phyloP scores from a whole-genome alignment of 352 stramenopile species.

The Detonula confervacea region DNA sequence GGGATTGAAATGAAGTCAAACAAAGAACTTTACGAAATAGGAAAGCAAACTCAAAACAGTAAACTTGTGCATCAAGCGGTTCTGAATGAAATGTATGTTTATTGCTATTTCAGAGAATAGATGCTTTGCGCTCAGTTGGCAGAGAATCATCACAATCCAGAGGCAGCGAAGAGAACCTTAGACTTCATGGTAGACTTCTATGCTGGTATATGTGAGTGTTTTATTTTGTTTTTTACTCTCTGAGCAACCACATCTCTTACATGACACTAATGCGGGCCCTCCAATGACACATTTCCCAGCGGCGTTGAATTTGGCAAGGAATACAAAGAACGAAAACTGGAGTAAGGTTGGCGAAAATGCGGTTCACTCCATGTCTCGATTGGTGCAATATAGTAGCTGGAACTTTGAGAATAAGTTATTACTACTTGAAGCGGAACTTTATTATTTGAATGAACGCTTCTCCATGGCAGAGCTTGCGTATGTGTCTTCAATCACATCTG shows the following conservation, averaged over 20 bases:
- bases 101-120: slow-evolving; percentile 20
- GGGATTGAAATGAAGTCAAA: slow-evolving; percentile 14
- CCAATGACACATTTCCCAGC: background rate
- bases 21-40: slow-evolving; percentile 1
- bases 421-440: slow-evolving; percentile 19
- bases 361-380: slow-evolving; percentile 6
- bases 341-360: background rate
- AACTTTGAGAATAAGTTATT: slow-evolving; percentile 26
- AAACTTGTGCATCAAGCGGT: slow-evolving; percentile 9
- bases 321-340: slow-evolving; percentile 19
- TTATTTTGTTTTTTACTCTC: too few species aligned
- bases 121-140: background rate
- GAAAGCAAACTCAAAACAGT: slow-evolving; percentile 4
- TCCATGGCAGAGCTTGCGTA: slow-evolving; percentile 24
- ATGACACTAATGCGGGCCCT: too few species aligned
- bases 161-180: background rate
- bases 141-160: slow-evolving; percentile 3
- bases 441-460: slow-evolving; percentile 25
- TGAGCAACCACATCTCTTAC: too few species aligned
- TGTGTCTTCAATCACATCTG: slow-evolving; percentile 27
- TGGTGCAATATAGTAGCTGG: slow-evolving; percentile 5
- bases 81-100: slow-evolving; percentile 4
- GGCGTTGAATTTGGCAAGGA: slow-evolving; percentile 17
- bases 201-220: slow-evolving; percentile 4
- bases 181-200: slow-evolving; percentile 15